Base-by-base conservation (phyloP, 2,329 filamentous ascomycete genomes). In the Hypoxylon sp. region DNA sequence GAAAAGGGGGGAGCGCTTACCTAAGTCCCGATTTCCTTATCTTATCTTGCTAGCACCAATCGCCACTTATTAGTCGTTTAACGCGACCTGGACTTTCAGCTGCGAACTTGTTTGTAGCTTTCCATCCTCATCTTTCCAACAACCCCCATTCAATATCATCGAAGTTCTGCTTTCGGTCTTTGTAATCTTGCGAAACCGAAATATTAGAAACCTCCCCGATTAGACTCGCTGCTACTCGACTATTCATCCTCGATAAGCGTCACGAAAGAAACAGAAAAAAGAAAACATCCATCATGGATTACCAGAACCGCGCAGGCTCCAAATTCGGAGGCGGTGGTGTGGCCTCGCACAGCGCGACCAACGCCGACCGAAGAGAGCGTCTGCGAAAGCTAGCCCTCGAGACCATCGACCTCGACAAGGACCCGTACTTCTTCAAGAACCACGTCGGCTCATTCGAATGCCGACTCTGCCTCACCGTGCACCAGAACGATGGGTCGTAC, bases 351-450 rank as follows among this genome's bases (percentile, higher is more conserved):
- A 92, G 88, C 66, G 90, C 91, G 51, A 96, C 91, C 57, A 97
- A 97, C 74, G 93, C 94, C 61, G 94, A 97, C 82, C 91, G 94
- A 52, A 90, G 94, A 71, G 94, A 99, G 74, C 92, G 94, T 59
- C 88, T 99, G 27, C 91, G 93, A 73, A 97, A 97, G 78, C 91
- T 99, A 69, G 94, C 94, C 51, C 90, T 99, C 68, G 94, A 99
- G 77, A 95, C 91, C 47, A 99, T 99, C 80, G 93, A 97, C 78
- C 89, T 97, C 58, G 94, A 97, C 76, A 97, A 97, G 77, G 94
- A 99, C 76, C 94, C 94, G 0, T 99, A 97, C 83, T 97, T 97
- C 80, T 99, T 99, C 87, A 96, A 96, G 74, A 99, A 99, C 79
- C 93, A 99, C 74, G 90, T 97, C 66, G 94, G 94, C 68, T 94